A percentile compares a stretch with the other conserved stretches of the same genome.
phyloP scores from a whole-genome alignment of 441 rosid genomes.

The Adansonia madagascariensis region DNA sequence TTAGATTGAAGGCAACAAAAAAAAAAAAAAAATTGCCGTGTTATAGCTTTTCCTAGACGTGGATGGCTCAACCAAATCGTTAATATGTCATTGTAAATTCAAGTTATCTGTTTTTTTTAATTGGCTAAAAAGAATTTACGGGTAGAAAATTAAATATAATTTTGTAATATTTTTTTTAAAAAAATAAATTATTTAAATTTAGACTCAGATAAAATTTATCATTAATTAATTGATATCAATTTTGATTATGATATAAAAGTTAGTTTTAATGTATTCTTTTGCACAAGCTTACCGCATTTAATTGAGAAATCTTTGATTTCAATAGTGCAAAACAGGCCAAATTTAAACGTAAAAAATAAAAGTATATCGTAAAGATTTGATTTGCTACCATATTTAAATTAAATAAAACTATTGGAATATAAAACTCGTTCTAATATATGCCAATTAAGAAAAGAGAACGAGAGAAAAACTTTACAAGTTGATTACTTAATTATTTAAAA shows the following conservation, averaged over 20 bases:
- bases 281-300: background rate
- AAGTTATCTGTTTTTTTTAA: background rate
- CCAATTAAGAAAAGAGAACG: background rate
- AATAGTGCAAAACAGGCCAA: background rate
- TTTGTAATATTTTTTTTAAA: too few relatives aligned
- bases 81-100: background rate
- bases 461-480: too few relatives aligned
- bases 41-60: background rate
- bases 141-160: background rate
- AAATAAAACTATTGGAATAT: background rate
- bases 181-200: too few relatives aligned
- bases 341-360: background rate
- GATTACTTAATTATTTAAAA: too few relatives aligned
- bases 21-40: background rate
- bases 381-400: background rate
- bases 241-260: background rate
- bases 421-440: background rate
- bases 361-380: background rate
- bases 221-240: background rate
- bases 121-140: background rate
- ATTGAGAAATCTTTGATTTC: background rate
- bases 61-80: constrained; percentile 21
- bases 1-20: background rate
- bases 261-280: background rate
- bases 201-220: too few relatives aligned